These are phyloP conservation scores for Neonectria hederae DNA, from an alignment of 2,329 filamentous ascomycete species.

Conservation along the genomic window DNA sequence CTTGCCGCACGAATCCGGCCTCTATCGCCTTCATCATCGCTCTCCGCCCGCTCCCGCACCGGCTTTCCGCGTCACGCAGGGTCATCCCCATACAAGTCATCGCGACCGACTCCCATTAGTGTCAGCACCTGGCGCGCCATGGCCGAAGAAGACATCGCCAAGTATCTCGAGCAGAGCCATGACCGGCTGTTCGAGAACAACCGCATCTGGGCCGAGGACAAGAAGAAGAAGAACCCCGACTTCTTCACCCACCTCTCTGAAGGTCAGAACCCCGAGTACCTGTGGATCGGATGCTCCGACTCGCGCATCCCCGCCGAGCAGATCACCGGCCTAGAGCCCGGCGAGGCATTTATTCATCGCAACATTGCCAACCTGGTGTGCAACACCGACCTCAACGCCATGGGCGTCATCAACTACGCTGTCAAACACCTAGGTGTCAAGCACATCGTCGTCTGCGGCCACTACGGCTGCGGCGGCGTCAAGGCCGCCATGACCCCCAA, in stretches of 20 bases:
- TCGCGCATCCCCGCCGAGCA: constrained; percentile 91
- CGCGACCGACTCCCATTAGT: constrained; percentile 19
- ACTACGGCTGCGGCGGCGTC: constrained; percentile 82
- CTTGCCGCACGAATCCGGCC: not conserved
- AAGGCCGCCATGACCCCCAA: constrained; percentile 78
- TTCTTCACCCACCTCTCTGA: constrained; percentile 72
- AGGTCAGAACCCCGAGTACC: constrained; percentile 75
- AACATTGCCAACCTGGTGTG: constrained; percentile 93
- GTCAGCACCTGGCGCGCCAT: constrained; percentile 41
- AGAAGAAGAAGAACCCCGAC: constrained; percentile 65
- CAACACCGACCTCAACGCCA: constrained; percentile 81
- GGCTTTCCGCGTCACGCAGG: constrained; percentile 17
- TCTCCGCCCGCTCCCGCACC: constrained; percentile 22
- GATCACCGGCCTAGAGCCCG: constrained; percentile 83
- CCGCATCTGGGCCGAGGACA: constrained; percentile 69
- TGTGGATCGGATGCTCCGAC: constrained; percentile 93
- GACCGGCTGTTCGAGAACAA: constrained; percentile 76
- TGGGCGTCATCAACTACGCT: constrained; percentile 87
- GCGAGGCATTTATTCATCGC: constrained; percentile 92
- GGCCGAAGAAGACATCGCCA: constrained; percentile 55
- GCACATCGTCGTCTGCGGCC: constrained; percentile 82
- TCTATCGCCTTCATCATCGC: not conserved
- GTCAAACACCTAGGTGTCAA: constrained; percentile 83
- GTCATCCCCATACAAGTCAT: not conserved
- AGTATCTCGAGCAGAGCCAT: constrained; percentile 71